Conservation (phyloP, 1,284 basidiomycete species). For the Apiotrichum montevideense region DNA sequence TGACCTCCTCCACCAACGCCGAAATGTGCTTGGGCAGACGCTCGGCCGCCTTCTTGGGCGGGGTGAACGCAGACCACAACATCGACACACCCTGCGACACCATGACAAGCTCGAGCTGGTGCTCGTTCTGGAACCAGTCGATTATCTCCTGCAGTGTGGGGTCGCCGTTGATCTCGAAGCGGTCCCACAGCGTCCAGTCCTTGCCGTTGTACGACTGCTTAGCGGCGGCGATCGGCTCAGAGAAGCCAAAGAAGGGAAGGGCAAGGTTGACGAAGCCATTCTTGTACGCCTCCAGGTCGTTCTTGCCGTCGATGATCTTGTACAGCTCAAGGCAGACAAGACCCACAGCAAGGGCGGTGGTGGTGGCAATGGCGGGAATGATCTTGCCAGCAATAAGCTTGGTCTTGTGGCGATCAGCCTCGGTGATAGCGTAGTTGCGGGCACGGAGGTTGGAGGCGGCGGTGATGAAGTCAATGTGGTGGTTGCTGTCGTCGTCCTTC, state of each 20-base stretch:
- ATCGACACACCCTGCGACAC: constrained; percentile 95
- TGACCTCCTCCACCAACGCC: constrained; percentile 84
- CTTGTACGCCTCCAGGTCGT: constrained; percentile 89
- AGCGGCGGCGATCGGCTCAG: constrained; percentile 88
- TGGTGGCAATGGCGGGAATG: constrained; percentile 98
- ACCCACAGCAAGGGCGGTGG: constrained; percentile 90
- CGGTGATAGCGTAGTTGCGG: constrained; percentile 85
- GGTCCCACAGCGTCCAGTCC: constrained; percentile 98
- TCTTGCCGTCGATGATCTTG: constrained; percentile 97
- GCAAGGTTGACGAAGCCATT: constrained; percentile 98
- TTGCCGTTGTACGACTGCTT: constrained; percentile 77
- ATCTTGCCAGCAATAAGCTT: constrained; percentile 99
- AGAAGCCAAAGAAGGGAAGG: constrained; percentile 98
- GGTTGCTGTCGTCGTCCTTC: constrained; percentile 97
- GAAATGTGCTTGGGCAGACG: constrained; percentile 82
- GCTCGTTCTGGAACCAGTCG: constrained; percentile 73
- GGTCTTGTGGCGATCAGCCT: constrained; percentile 86
- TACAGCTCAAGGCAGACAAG: constrained; percentile 95
- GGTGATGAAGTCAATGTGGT: constrained; percentile 99
- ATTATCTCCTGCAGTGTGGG: constrained; percentile 84
- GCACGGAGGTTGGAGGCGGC: constrained; percentile 96
- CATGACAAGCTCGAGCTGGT: constrained; percentile 89
- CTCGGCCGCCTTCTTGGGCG: constrained; percentile 87
- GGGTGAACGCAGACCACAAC: constrained; percentile 91
- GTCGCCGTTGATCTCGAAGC: constrained; percentile 86